Evolutionary conservation across 352 stramenopile species (phyloP), one percentile per base, ranked within the genome.

Genomic region (Phytophthora melonis): DNA sequence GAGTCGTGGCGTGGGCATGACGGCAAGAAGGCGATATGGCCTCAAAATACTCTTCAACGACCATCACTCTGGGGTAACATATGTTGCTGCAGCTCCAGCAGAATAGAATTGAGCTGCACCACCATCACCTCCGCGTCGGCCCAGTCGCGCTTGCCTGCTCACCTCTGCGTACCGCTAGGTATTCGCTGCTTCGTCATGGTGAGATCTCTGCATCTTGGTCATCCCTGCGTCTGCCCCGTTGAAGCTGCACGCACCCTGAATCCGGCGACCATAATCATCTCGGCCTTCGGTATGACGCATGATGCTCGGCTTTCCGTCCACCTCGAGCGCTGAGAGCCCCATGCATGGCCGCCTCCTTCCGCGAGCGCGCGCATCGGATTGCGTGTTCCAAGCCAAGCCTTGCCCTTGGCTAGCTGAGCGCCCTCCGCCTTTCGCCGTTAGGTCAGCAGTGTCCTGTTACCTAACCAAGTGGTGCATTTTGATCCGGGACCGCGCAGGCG

Each of bases 401-500:
- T 32, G 39, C 23, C 23, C 23, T 25, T 25, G 23, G 13, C 39
- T 56, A 39, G 52, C n/a, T 32, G 39, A 50, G 27, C 27, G 21
- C 19, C 36, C 11, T 13, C 50, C 50, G 21, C 58, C 36, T 65
- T n/a, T 58, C 63, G 13, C 62, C 62, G 39, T 63, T 64, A 53
- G 41, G 27, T 4, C 18, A n/a, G n/a, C 27, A 23, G 16, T 36
- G 18, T 25, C 14, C 41, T 50, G 43, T 66, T 49, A 71, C 45
- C 45, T 66, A 49, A 71, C 65, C 56, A 21, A 18, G 58, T 45
- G 58, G 66, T 72, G 66, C 66, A 72, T 68, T 72, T 72, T 68
- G 66, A 61, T 72, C 66, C 21, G 30, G 23, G 52, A 72, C 54
- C 19, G 18, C 14, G 36, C 36, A 43, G 36, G 36, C 36, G 36